phyloP scores from a whole-genome alignment of 2,329 filamentous ascomycete genomes.

The Hymenoscyphus fructigenus region DNA sequence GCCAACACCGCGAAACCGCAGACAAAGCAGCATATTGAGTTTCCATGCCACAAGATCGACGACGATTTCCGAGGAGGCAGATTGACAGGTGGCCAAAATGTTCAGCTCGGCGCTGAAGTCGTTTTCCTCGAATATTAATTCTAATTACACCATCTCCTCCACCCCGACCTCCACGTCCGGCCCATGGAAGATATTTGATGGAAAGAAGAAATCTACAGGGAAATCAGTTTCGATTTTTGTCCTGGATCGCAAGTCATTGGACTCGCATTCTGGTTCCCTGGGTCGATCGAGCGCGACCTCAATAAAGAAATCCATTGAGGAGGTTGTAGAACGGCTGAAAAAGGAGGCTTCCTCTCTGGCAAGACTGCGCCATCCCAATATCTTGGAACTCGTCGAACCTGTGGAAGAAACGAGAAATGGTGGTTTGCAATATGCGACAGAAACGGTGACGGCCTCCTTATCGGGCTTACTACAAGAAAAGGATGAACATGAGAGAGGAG shows the following conservation, averaged over 20 bases:
- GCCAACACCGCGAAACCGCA: not conserved
- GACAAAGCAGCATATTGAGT: not conserved
- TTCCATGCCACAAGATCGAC: conserved; percentile 9
- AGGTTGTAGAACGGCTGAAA: conserved; percentile 86
- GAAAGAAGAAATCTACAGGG: conserved; percentile 92
- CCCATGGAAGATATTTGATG: conserved; percentile 97
- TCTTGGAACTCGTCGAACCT: conserved; percentile 90
- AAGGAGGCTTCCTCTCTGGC: conserved; percentile 89
- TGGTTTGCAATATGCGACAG: conserved; percentile 93
- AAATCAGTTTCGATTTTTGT: conserved; percentile 90
- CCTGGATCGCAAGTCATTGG: conserved; percentile 86
- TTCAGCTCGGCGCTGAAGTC: conserved; percentile 93
- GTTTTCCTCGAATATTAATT: conserved; percentile 86
- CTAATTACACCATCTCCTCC: conserved; percentile 82
- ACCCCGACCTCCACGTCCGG: conserved; percentile 78
- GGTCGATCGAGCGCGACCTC: conserved; percentile 63
- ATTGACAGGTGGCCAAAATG: conserved; percentile 55
- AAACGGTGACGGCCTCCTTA: conserved; percentile 86
- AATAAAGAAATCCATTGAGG: conserved; percentile 79
- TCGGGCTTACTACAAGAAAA: conserved; percentile 81
- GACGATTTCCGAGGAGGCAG: conserved; percentile 9
- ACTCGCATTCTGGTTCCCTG: conserved; percentile 63
- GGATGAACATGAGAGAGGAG: conserved; percentile 78
- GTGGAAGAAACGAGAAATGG: conserved; percentile 92
- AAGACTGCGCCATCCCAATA: conserved; percentile 83